Evolutionary conservation across 1,139 yeast genomes (phyloP), one percentile per base, ranked within the genome.

Genomic region (Wickerhamomyces sp.): DNA sequence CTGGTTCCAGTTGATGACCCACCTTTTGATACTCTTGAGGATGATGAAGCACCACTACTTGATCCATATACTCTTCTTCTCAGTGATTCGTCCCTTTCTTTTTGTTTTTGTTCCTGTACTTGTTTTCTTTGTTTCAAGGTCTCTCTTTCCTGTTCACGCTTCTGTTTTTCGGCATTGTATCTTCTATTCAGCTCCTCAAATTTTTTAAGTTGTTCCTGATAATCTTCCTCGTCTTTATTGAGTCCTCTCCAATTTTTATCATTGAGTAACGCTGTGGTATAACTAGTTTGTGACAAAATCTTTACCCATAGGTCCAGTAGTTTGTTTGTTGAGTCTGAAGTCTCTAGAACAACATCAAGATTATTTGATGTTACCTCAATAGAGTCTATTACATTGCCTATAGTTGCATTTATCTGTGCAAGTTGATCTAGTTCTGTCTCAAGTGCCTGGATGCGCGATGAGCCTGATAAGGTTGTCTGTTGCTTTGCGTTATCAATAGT

Each of bases 291-390:
- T 8, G 63, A 60, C 2, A 60, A 47, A 13, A 60, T 60, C 45
- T 56, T 58, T 43, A 55, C 56, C 63, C 63, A 60, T 1, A 56
- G 44, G 34, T 58, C 60, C 33, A 60, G 41, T 10, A 60, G 44
- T 10, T 45, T 50, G 37, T 60, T 53, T 0, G 62, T 54, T 6
- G 59, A 56, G 9, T 52, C 56, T 3, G 61, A 48, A 2, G 61
- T 57, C 6, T 48, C 40, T 3, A 56, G 39, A 7, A 57, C 44
- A 8, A 43, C 43, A 6, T 53, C 51, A 13, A 59, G 18, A 27
- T 58, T 58, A 1, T 27, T 10, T 1, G 57, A 40, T 2, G 61
- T 56, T 1, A 48, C 45, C 3, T 54, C 56, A 6, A 60, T 45
- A 2, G 61, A 53, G 4, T 41, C 47, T 9, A 56, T 55, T 11